Conservation (phyloP, 1,284 basidiomycete species). For the Pholiota adiposa region DNA sequence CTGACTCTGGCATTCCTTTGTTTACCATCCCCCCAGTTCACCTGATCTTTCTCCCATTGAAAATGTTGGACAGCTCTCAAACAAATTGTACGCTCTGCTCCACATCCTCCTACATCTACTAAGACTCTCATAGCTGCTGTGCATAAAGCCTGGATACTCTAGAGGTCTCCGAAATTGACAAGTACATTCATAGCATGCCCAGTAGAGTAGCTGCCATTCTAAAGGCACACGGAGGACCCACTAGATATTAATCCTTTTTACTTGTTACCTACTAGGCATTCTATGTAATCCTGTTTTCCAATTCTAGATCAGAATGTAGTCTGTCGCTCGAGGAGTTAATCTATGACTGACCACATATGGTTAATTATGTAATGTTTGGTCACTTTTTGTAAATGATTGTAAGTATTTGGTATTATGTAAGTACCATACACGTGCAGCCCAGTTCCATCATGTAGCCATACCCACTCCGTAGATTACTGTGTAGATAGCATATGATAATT, state of each 20-base stretch:
- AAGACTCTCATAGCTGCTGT: slow-evolving; percentile 24
- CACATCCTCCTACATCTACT: slow-evolving; percentile 18
- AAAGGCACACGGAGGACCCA: slow-evolving; percentile 21
- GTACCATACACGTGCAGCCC: too few species aligned
- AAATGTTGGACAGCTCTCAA: slow-evolving; percentile 28
- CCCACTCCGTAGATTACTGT: too few species aligned
- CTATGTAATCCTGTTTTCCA: too few species aligned
- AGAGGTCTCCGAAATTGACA: slow-evolving; percentile 23
- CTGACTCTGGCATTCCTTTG: slow-evolving; percentile 15
- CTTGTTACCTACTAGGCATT: neutral
- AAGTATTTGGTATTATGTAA: too few species aligned
- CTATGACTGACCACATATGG: too few species aligned
- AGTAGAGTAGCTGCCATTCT: slow-evolving; percentile 26
- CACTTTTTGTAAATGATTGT: too few species aligned
- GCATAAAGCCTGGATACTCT: slow-evolving; percentile 24
- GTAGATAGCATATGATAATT: too few species aligned
- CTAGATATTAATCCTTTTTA: slow-evolving; percentile 4
- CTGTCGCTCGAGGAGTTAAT: too few species aligned
- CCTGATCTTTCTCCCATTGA: slow-evolving; percentile 19
- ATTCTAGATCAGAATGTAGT: too few species aligned
- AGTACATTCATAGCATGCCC: slow-evolving; percentile 27
- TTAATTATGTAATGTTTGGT: too few species aligned
- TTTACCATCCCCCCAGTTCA: slow-evolving; percentile 22
- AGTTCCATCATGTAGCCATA: too few species aligned
- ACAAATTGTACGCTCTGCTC: slow-evolving; percentile 9